Percentiles rank a stretch among this genome's conserved stretches.
Evolutionary conservation across 2,329 filamentous ascomycete species (phyloP).

Genomic region (Delphinella strobiligena): DNA sequence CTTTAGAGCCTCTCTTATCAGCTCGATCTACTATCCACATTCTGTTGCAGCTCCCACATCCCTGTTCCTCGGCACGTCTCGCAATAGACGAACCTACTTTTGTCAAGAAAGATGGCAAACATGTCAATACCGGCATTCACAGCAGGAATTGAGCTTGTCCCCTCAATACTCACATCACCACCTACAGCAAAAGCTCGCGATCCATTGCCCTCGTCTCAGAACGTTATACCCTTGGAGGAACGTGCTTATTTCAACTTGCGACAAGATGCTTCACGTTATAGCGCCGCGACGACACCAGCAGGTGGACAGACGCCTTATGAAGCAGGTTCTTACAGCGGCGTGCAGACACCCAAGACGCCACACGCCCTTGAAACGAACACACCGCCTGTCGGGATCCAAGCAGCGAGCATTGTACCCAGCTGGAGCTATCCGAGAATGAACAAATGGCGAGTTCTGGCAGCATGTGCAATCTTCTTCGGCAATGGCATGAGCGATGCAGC

Average conservation of each 20-base stretch:
- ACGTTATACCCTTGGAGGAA: not conserved
- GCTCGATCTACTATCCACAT: too few species aligned
- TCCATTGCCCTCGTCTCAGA: not conserved
- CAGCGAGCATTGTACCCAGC: conserved; percentile 40
- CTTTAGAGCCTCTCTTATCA: too few species aligned
- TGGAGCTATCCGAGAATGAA: conserved; percentile 52
- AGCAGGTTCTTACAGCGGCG: conserved; percentile 8
- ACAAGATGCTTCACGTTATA: not conserved
- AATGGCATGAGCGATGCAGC: conserved; percentile 60
- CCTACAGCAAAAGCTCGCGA: not conserved
- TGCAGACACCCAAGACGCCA: conserved; percentile 20
- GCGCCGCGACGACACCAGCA: not conserved
- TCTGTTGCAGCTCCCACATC: too few species aligned
- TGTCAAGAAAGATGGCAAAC: not conserved
- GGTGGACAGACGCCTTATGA: conserved; percentile 9
- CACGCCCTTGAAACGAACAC: conserved; percentile 43
- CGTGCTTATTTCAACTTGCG: not conserved
- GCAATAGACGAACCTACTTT: too few species aligned
- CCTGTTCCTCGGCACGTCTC: too few species aligned
- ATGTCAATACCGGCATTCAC: not conserved
- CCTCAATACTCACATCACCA: not conserved
- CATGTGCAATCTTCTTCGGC: conserved; percentile 53
- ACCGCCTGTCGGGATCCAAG: conserved; percentile 32
- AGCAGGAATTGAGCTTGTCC: too few species aligned
- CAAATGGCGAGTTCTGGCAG: conserved; percentile 52